Conservation (phyloP, 257 asterid genomes). For the Salvia rosmarinus region DNA sequence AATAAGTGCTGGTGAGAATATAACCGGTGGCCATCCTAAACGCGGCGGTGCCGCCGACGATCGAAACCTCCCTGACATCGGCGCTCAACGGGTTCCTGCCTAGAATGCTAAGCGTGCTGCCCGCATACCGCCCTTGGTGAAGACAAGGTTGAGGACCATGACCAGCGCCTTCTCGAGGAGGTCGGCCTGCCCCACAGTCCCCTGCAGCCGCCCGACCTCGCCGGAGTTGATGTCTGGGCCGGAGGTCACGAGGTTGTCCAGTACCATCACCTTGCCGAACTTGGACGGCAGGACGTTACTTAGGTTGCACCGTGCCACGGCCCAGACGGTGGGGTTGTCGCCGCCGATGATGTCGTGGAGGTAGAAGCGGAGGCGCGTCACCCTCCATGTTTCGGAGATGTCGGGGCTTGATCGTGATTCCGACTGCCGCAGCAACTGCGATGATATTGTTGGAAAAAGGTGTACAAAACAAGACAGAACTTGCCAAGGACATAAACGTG, state of each 20-base stretch:
- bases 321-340: constrained; percentile 27
- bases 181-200: constrained; percentile 38
- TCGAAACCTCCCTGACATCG: constrained; percentile 28
- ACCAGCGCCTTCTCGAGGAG: constrained; percentile 33
- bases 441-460: no score
- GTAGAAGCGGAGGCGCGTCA: constrained; percentile 41
- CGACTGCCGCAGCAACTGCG: background rate
- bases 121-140: constrained; percentile 36
- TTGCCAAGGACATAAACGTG: no score
- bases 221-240: constrained; percentile 30
- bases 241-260: constrained; percentile 38
- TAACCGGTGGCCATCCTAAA: constrained; percentile 45
- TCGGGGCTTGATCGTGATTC: background rate
- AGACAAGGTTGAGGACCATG: constrained; percentile 38
- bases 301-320: constrained; percentile 27
- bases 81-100: constrained; percentile 36
- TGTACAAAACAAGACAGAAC: no score
- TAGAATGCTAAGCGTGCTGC: constrained; percentile 40
- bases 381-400: background rate
- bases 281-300: constrained; percentile 22
- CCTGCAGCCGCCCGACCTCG: constrained; percentile 44
- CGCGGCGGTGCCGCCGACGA: constrained; percentile 47
- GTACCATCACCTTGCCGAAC: constrained; percentile 23
- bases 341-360: constrained; percentile 39
- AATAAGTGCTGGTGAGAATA: constrained; percentile 21